Conservation (phyloP, 495 filamentous ascomycete species). For the Trypethelium eluteriae region DNA sequence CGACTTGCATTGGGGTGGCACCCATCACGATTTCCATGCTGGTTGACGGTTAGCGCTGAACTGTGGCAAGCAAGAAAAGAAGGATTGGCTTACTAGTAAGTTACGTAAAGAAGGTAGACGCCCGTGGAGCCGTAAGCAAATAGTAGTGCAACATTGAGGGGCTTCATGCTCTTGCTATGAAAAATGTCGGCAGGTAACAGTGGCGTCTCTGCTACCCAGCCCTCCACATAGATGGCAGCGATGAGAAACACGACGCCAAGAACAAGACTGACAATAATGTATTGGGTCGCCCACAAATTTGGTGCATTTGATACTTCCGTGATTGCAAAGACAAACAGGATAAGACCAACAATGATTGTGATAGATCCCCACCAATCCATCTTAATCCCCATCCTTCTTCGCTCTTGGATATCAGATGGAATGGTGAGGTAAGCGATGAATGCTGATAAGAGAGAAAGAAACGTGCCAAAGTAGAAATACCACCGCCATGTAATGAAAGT, state of each 20-base stretch:
- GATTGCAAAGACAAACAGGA: slow-evolving; percentile 70
- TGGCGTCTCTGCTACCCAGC: slow-evolving; percentile 64
- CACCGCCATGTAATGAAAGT: slow-evolving; percentile 61
- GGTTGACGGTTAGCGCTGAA: not conserved
- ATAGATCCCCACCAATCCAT: slow-evolving; percentile 67
- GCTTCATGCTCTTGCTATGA: slow-evolving; percentile 61
- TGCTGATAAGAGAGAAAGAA: slow-evolving; percentile 45
- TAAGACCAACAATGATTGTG: slow-evolving; percentile 57
- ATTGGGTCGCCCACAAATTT: slow-evolving; percentile 63
- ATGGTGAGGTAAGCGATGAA: slow-evolving; percentile 54
- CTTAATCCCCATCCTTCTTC: slow-evolving; percentile 38
- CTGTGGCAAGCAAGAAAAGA: not conserved
- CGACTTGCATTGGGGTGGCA: slow-evolving; percentile 58
- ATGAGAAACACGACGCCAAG: slow-evolving; percentile 51
- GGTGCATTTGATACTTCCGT: slow-evolving; percentile 66
- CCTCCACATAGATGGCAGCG: slow-evolving; percentile 63
- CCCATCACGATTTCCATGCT: slow-evolving; percentile 63
- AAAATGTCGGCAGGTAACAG: slow-evolving; percentile 71
- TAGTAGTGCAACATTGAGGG: slow-evolving; percentile 60
- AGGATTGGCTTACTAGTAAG: slow-evolving; percentile 59
- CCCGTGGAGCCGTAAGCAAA: slow-evolving; percentile 70
- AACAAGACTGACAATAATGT: slow-evolving; percentile 57
- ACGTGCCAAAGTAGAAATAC: slow-evolving; percentile 73
- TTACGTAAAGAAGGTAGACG: slow-evolving; percentile 66
- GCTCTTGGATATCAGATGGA: slow-evolving; percentile 54